phyloP scores from a whole-genome alignment of 192 early-diverging fungal genomes.

The Umbelopsis sp. region DNA sequence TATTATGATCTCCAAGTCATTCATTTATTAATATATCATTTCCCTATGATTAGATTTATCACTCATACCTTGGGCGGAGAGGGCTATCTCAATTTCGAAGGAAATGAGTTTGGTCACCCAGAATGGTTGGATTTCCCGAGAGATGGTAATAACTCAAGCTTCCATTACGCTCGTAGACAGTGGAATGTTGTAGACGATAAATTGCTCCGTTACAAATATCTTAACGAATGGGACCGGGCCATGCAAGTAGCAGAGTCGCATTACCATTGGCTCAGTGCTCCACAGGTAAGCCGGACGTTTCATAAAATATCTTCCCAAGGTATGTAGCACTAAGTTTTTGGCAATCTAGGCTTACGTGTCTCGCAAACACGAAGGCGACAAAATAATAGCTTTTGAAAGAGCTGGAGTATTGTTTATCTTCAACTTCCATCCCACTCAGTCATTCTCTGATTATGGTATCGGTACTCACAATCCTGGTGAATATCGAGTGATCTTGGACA shows the following conservation, averaged over 20 bases:
- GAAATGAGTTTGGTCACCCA: slow-evolving; percentile 98
- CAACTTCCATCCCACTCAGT: slow-evolving; percentile 90
- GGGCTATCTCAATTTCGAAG: slow-evolving; percentile 96
- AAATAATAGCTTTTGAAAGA: slow-evolving; percentile 92
- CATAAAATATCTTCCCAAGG: slow-evolving; percentile 5
- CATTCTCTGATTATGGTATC: slow-evolving; percentile 87
- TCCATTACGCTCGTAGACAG: slow-evolving; percentile 94
- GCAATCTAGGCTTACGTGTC: slow-evolving; percentile 72
- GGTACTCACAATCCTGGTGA: slow-evolving; percentile 72
- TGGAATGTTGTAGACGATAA: slow-evolving; percentile 91
- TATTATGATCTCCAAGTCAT: too few relatives aligned
- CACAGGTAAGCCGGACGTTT: slow-evolving; percentile 52
- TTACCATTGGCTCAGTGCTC: slow-evolving; percentile 68
- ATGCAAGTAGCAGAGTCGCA: slow-evolving; percentile 82
- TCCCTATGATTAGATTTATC: slow-evolving; percentile 58
- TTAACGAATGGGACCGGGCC: slow-evolving; percentile 86
- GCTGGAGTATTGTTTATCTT: slow-evolving; percentile 89
- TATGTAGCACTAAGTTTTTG: neutral
- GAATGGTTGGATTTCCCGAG: slow-evolving; percentile 99
- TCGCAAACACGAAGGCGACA: slow-evolving; percentile 91
- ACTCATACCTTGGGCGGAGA: slow-evolving; percentile 92
- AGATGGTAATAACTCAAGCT: slow-evolving; percentile 85
- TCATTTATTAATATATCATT: neutral
- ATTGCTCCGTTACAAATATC: slow-evolving; percentile 89
- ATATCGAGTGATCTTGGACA: slow-evolving; percentile 76